phyloP scores from a whole-genome alignment of 2,329 filamentous ascomycete species.

The Trichoderma koningii region DNA sequence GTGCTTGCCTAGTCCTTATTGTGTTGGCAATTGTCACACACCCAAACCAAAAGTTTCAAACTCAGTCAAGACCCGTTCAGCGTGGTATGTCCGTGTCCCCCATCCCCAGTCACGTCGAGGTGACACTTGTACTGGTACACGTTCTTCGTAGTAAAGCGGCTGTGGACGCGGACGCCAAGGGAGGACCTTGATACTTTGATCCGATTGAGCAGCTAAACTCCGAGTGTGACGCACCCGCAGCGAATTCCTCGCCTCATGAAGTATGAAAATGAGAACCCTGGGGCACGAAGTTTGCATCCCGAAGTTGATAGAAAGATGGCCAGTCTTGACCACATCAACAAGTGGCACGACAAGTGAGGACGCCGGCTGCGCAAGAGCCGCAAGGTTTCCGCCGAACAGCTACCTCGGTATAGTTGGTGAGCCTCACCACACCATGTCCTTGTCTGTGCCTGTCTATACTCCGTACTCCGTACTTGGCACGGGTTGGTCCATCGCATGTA shows the following conservation, averaged over 20 bases:
- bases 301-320: neutral
- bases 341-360: neutral
- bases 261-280: neutral
- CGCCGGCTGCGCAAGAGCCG: neutral
- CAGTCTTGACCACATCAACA: neutral
- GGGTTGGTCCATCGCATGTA: conserved; percentile 24
- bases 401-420: neutral
- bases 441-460: neutral
- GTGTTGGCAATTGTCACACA: conserved; percentile 17
- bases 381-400: neutral
- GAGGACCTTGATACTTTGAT: conserved; percentile 16
- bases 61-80: conserved; percentile 26
- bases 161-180: conserved; percentile 10
- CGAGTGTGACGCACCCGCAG: conserved; percentile 5
- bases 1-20: neutral
- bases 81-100: conserved; percentile 13
- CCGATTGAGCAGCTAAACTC: conserved; percentile 23
- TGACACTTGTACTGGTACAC: conserved; percentile 12
- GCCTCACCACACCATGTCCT: conserved; percentile 1
- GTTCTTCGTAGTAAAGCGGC: neutral
- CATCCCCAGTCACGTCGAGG: conserved; percentile 13
- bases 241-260: neutral
- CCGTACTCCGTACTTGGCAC: neutral
- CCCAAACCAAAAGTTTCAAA: neutral
- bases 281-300: neutral